Conservation (phyloP, 768 basidiomycete genomes). For the Ramaria rubella region DNA sequence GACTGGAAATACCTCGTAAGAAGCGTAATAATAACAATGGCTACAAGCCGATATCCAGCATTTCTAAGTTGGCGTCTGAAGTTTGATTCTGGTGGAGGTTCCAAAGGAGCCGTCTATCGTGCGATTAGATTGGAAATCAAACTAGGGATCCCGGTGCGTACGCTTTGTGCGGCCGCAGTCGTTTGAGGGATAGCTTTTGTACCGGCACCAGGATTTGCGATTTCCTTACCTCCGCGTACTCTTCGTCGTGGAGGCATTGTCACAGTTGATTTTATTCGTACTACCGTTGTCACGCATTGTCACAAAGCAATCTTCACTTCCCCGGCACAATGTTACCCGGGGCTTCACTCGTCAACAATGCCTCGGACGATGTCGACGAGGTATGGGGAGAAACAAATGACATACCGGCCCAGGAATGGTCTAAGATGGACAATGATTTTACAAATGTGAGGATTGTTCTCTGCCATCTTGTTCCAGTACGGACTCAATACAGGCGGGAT, state of each 20-base stretch:
- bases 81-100: background rate
- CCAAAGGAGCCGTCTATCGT: background rate
- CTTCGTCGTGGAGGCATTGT: constrained; percentile 2
- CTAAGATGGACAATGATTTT: constrained; percentile 59
- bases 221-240: background rate
- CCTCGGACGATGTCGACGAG: background rate
- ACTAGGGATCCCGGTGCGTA: background rate
- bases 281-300: background rate
- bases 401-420: constrained; percentile 45
- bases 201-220: background rate
- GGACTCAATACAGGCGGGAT: constrained; percentile 59
- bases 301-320: background rate
- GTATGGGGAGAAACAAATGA: constrained; percentile 5
- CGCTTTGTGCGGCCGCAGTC: background rate
- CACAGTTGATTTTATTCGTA: background rate
- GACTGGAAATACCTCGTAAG: background rate
- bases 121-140: no score
- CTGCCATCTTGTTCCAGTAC: background rate
- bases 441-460: constrained; percentile 48
- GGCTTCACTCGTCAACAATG: background rate
- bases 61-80: background rate
- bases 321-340: background rate
- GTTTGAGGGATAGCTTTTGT: background rate
- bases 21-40: constrained; percentile 1
- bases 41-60: background rate